Evolutionary conservation across 2,329 filamentous ascomycete genomes (phyloP), one percentile per base, ranked within the genome.

Genomic region (Diaporthe capsici): DNA sequence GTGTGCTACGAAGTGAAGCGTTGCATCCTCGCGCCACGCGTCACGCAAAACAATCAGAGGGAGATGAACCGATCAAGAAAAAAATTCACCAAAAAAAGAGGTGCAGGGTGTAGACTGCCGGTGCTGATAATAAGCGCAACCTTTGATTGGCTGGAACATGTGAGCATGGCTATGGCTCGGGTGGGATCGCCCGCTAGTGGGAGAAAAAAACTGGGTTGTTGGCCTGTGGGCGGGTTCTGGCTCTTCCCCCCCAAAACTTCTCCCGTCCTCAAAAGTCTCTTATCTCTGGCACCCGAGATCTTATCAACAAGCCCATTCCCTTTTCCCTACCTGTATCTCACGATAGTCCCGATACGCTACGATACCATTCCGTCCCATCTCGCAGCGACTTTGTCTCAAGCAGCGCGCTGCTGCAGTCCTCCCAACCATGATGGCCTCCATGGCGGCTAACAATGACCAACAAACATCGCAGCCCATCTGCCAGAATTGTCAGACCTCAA

Each of bases 401-500:
- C 75, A 39, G 68, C 68, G n/a, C 34, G 73, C 68, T 70, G 68
- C 76, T 73, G 70, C 74, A 73, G 8, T 15, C 37, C 47, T 72
- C 25, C 58, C 42, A 53, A 53, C 82, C 83, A 82, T 81, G 81
- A 84, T 90, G 88, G 87, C 88, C 78, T 88, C 89, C 84, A 87
- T 85, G 81, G 75, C 75, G 71, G 86, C 87, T 87, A 88, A 88
- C 82, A 84, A 87, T 82, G 85, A 90, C 79, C 85, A 91, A 85
- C 89, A 91, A 87, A 86, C 88, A 74, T 89, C 92, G 87, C 93
- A 98, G 95, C 96, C 96, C 78, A 94, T 96, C 79, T 99, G 97
- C 85, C 95, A 98, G 84, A 99, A 99, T 85, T 99, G 97, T 86
- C 92, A 92, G 78, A 99, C 97, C 60, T 98, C 95, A 57, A 98